Conservation (phyloP, 2,329 filamentous ascomycete genomes). For the Aspergillus bombycis region DNA sequence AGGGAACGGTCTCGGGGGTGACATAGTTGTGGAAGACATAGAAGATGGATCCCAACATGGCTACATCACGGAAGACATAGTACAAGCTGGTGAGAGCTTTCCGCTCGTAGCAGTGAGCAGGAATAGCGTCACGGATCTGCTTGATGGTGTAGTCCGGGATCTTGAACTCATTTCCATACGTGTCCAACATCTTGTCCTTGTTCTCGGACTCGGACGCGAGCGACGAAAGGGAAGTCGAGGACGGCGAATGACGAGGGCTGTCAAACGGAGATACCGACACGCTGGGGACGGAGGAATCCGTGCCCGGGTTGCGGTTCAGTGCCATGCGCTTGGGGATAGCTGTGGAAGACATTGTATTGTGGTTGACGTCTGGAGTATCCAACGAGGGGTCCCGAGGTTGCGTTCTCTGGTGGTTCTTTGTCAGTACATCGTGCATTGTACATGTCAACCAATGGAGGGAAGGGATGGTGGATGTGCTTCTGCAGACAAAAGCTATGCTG, state of each 20-base stretch:
- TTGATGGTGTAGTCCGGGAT: slow-evolving; percentile 97
- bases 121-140: slow-evolving; percentile 94
- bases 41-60: slow-evolving; percentile 74
- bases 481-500: background rate
- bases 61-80: slow-evolving; percentile 84
- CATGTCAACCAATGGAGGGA: background rate
- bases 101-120: slow-evolving; percentile 94
- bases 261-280: slow-evolving; percentile 59
- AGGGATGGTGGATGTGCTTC: background rate
- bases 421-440: background rate
- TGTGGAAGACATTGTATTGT: slow-evolving; percentile 54
- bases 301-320: slow-evolving; percentile 56
- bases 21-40: slow-evolving; percentile 86
- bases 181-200: slow-evolving; percentile 72
- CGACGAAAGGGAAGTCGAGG: slow-evolving; percentile 90
- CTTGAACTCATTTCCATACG: slow-evolving; percentile 92
- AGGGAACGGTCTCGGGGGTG: slow-evolving; percentile 81
- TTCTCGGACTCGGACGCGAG: slow-evolving; percentile 70
- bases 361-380: background rate
- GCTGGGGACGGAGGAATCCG: slow-evolving; percentile 59
- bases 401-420: background rate
- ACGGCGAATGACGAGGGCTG: slow-evolving; percentile 67
- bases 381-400: background rate
- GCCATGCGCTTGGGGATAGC: slow-evolving; percentile 50
- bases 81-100: slow-evolving; percentile 73